phyloP scores from a whole-genome alignment of 179 eudicot genomes.

The Beta lomatogona region DNA sequence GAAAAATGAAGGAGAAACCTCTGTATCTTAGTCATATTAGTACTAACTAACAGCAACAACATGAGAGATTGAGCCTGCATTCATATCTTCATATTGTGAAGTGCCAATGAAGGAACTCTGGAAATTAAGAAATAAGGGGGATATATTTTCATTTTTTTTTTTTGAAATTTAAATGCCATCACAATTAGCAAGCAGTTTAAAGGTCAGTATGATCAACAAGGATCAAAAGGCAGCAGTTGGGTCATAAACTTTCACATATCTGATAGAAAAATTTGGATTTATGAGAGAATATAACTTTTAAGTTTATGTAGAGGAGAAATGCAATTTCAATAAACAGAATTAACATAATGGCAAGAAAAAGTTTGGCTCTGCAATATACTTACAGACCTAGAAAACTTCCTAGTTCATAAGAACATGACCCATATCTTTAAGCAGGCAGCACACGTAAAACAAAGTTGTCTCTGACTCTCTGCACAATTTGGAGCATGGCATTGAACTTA shows the following conservation, averaged over 20 bases:
- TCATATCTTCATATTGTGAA: neutral
- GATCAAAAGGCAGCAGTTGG: neutral
- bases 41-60: neutral
- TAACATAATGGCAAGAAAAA: slow-evolving; percentile 1
- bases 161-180: neutral
- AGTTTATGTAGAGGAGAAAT: slow-evolving; percentile 4
- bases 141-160: neutral
- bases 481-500: slow-evolving; percentile 34
- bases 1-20: too few relatives aligned
- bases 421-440: neutral
- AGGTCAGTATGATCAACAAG: neutral
- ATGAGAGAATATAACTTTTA: neutral
- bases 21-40: neutral
- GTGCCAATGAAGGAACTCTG: neutral
- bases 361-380: neutral
- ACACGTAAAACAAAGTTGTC: neutral
- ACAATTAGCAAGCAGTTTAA: neutral
- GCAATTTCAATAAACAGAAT: neutral
- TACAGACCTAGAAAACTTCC: neutral
- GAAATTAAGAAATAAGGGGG: neutral
- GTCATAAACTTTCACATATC: neutral
- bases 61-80: too few relatives aligned
- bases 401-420: neutral
- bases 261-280: neutral
- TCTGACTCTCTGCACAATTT: neutral